These are phyloP conservation scores for Cyanodermella asteris DNA, from an alignment of 2,329 filamentous ascomycete genomes.

Conservation along the genomic window DNA sequence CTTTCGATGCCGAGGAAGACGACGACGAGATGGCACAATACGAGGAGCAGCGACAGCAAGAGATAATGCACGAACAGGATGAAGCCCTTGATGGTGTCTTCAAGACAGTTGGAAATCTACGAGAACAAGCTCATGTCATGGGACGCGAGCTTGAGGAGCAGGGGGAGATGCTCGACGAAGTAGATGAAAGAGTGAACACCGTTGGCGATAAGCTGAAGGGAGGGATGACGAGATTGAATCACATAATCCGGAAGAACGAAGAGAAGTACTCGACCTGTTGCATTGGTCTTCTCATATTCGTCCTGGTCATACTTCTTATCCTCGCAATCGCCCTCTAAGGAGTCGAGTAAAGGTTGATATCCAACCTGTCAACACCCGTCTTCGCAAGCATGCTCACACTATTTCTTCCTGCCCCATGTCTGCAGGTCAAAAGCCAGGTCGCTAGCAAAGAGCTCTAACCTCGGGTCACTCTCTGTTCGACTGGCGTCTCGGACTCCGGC, in stretches of 20 bases:
- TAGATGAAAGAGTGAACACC: constrained; percentile 66
- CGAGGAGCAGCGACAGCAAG: constrained; percentile 73
- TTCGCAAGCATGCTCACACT: no score
- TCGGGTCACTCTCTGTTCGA: no score
- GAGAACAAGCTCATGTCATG: constrained; percentile 87
- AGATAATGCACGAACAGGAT: constrained; percentile 91
- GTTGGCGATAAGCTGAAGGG: constrained; percentile 69
- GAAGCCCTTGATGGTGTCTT: constrained; percentile 82
- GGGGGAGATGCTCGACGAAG: constrained; percentile 63
- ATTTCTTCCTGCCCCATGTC: no score
- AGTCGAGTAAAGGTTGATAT: neutral
- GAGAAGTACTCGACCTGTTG: constrained; percentile 71
- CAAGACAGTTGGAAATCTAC: constrained; percentile 72
- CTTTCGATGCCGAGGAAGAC: constrained; percentile 24
- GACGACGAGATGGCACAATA: constrained; percentile 55
- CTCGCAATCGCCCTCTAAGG: constrained; percentile 44
- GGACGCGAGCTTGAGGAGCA: constrained; percentile 92
- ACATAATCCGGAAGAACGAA: constrained; percentile 76
- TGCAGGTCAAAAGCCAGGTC: no score
- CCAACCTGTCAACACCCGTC: no score
- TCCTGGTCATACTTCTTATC: constrained; percentile 68
- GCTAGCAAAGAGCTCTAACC: no score
- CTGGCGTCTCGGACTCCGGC: no score
- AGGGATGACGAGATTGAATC: constrained; percentile 67
- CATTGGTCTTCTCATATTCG: constrained; percentile 69